phyloP scores from a whole-genome alignment of 257 asterid genomes.

The Solanum neorickii region DNA sequence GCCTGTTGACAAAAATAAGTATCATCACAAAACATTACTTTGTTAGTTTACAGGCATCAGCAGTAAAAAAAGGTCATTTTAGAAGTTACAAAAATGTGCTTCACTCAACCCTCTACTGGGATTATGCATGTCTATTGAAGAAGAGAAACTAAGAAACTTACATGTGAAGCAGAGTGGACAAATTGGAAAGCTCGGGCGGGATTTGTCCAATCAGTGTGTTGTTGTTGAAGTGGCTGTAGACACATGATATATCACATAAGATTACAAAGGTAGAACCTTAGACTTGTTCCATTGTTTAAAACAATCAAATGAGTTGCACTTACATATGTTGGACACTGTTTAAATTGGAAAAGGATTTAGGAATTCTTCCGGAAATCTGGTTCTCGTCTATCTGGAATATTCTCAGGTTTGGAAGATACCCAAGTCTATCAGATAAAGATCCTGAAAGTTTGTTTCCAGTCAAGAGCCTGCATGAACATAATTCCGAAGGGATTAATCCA shows the following conservation, averaged over 20 bases:
- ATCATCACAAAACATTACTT: neutral
- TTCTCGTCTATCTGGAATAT: slow-evolving; percentile 38
- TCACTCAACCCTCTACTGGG: neutral
- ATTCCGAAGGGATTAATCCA: neutral
- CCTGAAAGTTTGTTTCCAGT: slow-evolving; percentile 37
- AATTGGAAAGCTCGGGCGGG: slow-evolving; percentile 22
- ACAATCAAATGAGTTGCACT: neutral
- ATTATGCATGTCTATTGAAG: neutral
- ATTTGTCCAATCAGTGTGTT: slow-evolving; percentile 40
- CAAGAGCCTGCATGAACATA: slow-evolving; percentile 25
- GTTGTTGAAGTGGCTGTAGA: slow-evolving; percentile 42
- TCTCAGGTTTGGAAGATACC: slow-evolving; percentile 17
- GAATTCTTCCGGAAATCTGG: slow-evolving; percentile 35
- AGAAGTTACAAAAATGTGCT: neutral
- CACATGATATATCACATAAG: neutral
- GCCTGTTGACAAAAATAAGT: slow-evolving; percentile 14
- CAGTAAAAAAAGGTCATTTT: neutral
- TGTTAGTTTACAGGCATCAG: neutral
- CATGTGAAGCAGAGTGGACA: slow-evolving; percentile 29
- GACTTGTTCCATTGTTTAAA: neutral
- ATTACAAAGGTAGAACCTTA: neutral
- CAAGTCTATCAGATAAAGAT: slow-evolving; percentile 28
- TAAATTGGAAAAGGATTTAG: slow-evolving; percentile 25
- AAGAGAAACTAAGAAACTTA: slow-evolving; percentile 9
- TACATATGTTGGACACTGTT: slow-evolving; percentile 25